Percentiles rank a stretch among this genome's conserved stretches.
Conservation (phyloP, 495 filamentous ascomycete genomes). For the Neurospora sp. region DNA sequence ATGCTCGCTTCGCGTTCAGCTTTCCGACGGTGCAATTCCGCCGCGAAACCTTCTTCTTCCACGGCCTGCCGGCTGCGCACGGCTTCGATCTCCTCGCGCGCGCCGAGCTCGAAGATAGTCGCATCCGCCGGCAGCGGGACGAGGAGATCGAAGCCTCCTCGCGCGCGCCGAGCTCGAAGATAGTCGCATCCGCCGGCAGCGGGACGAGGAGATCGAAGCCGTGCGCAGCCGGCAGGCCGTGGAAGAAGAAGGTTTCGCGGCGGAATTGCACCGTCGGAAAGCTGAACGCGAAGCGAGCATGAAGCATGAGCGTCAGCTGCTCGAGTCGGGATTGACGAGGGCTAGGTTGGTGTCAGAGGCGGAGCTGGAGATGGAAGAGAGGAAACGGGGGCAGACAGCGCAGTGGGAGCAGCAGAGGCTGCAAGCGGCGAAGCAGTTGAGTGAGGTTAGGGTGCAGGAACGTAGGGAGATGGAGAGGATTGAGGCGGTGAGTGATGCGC, state of each 20-base stretch:
- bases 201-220: constrained; percentile 25
- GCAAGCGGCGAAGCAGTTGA: constrained; percentile 28
- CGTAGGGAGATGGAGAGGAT: constrained; percentile 31
- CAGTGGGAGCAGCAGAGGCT: constrained; percentile 33
- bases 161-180: constrained; percentile 37
- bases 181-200: constrained; percentile 25
- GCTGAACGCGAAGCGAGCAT: constrained; percentile 21
- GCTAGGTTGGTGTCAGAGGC: constrained; percentile 29
- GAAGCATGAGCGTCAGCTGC: constrained; percentile 28
- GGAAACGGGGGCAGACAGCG: constrained; percentile 22
- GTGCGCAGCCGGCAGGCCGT: constrained; percentile 22
- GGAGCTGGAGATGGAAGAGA: constrained; percentile 27
- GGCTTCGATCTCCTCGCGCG: no score
- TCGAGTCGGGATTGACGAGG: constrained; percentile 28
- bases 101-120: no score
- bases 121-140: no score
- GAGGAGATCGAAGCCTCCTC: no score
- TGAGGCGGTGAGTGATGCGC: constrained; percentile 25
- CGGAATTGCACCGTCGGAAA: constrained; percentile 14
- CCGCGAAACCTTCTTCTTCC: no score
- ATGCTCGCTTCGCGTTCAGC: no score
- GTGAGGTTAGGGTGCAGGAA: constrained; percentile 29
- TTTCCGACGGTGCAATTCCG: no score
- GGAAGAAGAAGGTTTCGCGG: constrained; percentile 16
- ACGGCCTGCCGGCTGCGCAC: no score